These are phyloP conservation scores for Helianthus tuberosus DNA, from an alignment of 129 eudicot genomes.

Conservation along the genomic window DNA sequence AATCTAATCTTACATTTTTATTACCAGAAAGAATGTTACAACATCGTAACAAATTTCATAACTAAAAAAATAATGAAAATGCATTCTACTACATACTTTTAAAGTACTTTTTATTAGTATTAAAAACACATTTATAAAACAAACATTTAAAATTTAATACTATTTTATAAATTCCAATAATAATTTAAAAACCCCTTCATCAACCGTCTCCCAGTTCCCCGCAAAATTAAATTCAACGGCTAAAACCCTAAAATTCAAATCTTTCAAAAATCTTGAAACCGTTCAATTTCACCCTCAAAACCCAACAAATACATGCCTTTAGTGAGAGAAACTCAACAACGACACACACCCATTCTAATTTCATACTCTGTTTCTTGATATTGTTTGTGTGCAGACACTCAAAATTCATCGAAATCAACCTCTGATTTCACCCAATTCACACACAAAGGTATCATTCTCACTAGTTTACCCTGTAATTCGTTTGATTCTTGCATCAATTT, in stretches of 20 bases:
- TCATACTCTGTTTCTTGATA: neutral
- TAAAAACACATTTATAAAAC: too few relatives aligned
- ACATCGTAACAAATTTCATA: too few relatives aligned
- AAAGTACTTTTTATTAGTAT: too few relatives aligned
- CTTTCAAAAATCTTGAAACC: slow-evolving; percentile 41
- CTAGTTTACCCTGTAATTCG: too few relatives aligned
- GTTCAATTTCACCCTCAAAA: slow-evolving; percentile 6
- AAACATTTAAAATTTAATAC: neutral
- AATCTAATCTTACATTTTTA: too few relatives aligned
- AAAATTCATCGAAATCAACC: slow-evolving; percentile 32
- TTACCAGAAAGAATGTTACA: too few relatives aligned
- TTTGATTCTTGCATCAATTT: too few relatives aligned
- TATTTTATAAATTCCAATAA: neutral
- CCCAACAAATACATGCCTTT: slow-evolving; percentile 14
- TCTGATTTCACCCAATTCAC: slow-evolving; percentile 33
- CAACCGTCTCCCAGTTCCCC: slow-evolving; percentile 38
- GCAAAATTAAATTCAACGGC: slow-evolving; percentile 47
- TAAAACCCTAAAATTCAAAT: slow-evolving; percentile 19
- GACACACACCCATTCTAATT: slow-evolving; percentile 1
- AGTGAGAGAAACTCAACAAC: slow-evolving; percentile 4
- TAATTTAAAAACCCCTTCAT: neutral
- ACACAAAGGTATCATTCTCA: slow-evolving; percentile 21
- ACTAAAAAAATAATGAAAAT: too few relatives aligned
- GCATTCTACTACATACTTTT: too few relatives aligned
- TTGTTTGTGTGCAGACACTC: slow-evolving; percentile 15